These are phyloP conservation scores for Ascosphaera aggregata DNA, from an alignment of 2,329 filamentous ascomycete species.

Conservation along the genomic window DNA sequence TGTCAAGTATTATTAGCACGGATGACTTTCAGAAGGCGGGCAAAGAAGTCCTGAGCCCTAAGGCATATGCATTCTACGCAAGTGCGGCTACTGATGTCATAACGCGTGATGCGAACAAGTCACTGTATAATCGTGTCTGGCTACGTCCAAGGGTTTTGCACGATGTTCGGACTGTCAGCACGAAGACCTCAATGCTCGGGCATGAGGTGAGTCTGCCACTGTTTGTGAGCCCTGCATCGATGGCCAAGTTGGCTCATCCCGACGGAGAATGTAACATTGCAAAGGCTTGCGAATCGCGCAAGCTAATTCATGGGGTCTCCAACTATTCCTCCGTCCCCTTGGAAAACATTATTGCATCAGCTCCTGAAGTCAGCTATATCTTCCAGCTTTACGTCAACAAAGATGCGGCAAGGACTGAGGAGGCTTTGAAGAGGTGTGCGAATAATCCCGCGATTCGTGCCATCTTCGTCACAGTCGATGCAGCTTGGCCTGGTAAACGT, in stretches of 20 bases:
- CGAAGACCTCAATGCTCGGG: slow-evolving; percentile 31
- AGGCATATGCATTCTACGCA: slow-evolving; percentile 48
- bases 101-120: slow-evolving; percentile 30
- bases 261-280: slow-evolving; percentile 39
- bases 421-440: slow-evolving; percentile 21
- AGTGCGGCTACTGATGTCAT: slow-evolving; percentile 41
- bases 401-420: slow-evolving; percentile 25
- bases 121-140: slow-evolving; percentile 30
- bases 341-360: slow-evolving; percentile 26
- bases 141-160: slow-evolving; percentile 35
- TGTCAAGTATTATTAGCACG: slow-evolving; percentile 32
- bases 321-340: slow-evolving; percentile 38
- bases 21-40: slow-evolving; percentile 39
- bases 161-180: slow-evolving; percentile 30
- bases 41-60: slow-evolving; percentile 29
- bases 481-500: slow-evolving; percentile 30
- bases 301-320: slow-evolving; percentile 36
- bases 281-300: slow-evolving; percentile 25
- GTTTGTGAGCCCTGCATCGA: slow-evolving; percentile 40
- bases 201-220: slow-evolving; percentile 30
- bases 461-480: slow-evolving; percentile 31
- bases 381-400: slow-evolving; percentile 34
- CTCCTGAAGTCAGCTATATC: slow-evolving; percentile 22
- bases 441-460: slow-evolving; percentile 20
- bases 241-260: slow-evolving; percentile 38